Percentiles rank a stretch among this genome's conserved stretches.
Evolutionary conservation across 2,329 filamentous ascomycete genomes (phyloP).

Genomic region (Neofusicoccum parvum): DNA sequence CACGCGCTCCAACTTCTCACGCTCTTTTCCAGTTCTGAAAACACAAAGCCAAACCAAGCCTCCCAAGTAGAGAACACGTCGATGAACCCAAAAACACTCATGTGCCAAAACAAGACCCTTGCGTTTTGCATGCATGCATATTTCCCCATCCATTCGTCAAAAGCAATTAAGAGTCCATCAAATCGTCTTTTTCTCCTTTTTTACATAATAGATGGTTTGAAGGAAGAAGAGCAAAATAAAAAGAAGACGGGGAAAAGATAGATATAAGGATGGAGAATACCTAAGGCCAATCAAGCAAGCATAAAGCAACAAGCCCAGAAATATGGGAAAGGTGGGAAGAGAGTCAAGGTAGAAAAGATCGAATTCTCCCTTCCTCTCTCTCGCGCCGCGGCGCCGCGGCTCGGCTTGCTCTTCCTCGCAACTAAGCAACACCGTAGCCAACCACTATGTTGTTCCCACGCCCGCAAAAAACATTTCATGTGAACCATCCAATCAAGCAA

Average conservation of each 20-base stretch:
- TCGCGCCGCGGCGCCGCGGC: not conserved
- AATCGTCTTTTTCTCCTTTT: conserved; percentile 13
- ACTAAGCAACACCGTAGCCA: not conserved
- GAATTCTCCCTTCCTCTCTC: not conserved
- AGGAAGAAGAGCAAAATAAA: not conserved
- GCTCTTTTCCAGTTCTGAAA: too few relatives aligned
- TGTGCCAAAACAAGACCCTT: not conserved
- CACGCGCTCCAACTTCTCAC: too few relatives aligned
- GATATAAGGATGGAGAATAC: conserved; percentile 7
- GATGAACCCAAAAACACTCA: not conserved
- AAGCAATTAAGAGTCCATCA: not conserved
- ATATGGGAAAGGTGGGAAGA: not conserved
- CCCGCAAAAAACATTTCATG: not conserved
- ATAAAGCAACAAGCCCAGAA: not conserved
- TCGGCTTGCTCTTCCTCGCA: not conserved
- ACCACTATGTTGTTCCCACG: not conserved
- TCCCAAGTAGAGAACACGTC: not conserved
- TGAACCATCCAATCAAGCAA: conserved; percentile 3
- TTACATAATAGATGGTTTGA: conserved; percentile 5
- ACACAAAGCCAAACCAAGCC: not conserved
- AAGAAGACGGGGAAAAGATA: conserved; percentile 1
- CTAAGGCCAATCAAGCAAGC: conserved; percentile 1
- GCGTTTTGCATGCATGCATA: not conserved
- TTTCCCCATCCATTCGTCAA: not conserved
- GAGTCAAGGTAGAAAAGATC: not conserved